phyloP scores from a whole-genome alignment of 352 stramenopile species.

The Pythium rhizo-oryzae region DNA sequence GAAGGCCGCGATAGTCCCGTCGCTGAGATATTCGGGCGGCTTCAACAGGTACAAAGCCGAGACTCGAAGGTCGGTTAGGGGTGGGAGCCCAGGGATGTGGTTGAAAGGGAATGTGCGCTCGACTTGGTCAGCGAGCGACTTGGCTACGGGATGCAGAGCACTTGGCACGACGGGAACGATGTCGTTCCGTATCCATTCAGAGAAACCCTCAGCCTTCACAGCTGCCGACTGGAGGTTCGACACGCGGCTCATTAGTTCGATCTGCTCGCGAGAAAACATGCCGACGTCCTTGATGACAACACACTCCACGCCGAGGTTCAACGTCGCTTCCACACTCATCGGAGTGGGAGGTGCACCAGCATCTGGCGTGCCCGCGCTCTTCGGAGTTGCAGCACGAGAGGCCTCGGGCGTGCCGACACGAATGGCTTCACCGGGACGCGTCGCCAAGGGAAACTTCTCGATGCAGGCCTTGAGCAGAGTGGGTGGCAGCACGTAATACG shows the following conservation, averaged over 20 bases:
- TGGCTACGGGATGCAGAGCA: too few species aligned
- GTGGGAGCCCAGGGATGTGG: background rate
- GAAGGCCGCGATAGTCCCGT: background rate
- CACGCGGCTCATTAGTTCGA: too few species aligned
- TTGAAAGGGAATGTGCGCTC: background rate
- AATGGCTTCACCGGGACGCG: background rate
- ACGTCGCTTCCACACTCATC: too few species aligned
- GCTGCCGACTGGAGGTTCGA: too few species aligned
- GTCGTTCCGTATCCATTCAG: too few species aligned
- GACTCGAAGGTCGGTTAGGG: background rate
- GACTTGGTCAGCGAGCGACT: background rate
- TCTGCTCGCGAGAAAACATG: too few species aligned
- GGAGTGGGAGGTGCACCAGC: background rate
- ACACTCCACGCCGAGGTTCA: background rate
- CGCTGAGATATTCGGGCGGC: background rate
- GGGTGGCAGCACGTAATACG: background rate
- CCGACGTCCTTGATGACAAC: background rate
- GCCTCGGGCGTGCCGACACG: background rate
- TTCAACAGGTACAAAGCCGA: background rate
- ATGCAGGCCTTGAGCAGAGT: background rate
- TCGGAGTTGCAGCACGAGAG: background rate
- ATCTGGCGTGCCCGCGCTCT: background rate
- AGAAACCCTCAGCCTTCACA: too few species aligned
- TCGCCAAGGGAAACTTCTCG: background rate
- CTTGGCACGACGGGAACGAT: too few species aligned